Base-by-base conservation (phyloP, 345 rosid genomes). In the Erysimum cheiranthoides region DNA sequence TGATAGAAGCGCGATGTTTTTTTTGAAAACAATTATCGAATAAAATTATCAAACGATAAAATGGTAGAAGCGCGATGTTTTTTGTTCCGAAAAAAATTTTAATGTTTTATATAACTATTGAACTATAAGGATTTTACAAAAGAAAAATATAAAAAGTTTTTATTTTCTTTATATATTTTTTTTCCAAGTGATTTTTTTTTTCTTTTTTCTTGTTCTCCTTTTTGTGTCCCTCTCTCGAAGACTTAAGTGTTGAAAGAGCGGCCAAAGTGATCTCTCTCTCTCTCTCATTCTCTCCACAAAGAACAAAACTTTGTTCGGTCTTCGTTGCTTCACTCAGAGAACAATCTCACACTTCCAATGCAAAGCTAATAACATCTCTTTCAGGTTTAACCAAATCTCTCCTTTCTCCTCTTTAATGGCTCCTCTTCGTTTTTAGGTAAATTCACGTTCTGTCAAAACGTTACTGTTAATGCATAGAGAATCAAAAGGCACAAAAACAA, bases 221-320 rank as follows among this genome's bases (percentile, higher is more conserved):
- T 2, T 8, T 52, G 12, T 11, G 32, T 52, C 5, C 5, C 32
- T 52, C 57, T 52, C 57, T 52, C 34, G 57, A 52, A 52, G 32
- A 11, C 32, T 8, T 59, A 46, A 16, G 66, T 71, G 66, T 71
- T 47, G 76, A 73, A 73, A 73, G 45, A 62, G 76, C 70, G 45
- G 76, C 76, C 69, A 71, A 71, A 47, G 76, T 73, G 70, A 62
- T 28, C 61, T 28, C 60, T 61, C 61, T 71, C 61, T 71, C 31
- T 32, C 10, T 36, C 9, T 36, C 40, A 11, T 5, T 32, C 45
- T 58, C 63, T 16, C 42, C 27, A n/a, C 27, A 58, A n/a, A n/a
- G 13, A 70, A 32, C 16, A 65, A 2, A 59, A 71, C 35, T 47
- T 62, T 50, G 52, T 61, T 61, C 27, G 69, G 76, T 17, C 50